Base-by-base conservation (phyloP, 2,329 filamentous ascomycete species). In the Epichloe brachyelytri region DNA sequence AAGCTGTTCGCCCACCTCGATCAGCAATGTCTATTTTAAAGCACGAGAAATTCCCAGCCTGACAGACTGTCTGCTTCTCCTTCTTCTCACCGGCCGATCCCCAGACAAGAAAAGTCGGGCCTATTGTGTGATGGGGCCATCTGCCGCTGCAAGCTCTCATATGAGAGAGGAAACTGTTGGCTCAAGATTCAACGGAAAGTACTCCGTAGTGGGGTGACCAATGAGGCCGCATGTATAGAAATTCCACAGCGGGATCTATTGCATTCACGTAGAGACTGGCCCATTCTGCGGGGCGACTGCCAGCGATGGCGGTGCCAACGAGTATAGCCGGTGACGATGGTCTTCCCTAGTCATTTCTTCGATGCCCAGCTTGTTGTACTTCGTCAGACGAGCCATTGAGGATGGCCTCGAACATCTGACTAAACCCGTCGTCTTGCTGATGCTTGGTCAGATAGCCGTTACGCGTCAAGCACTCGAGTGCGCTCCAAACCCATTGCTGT, bases 371-470 rank as follows among this genome's bases (percentile, higher is more conserved):
- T 43, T 48, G n/a, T 3, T 48, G 46, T 36, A 48, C 34, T 49
- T 57, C 55, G 34, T 57, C 55, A 3, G 51, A 51, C n/a, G 53
- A 56, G 26, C 54, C 53, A 17, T 55, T 49, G 41, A 57, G 53
- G 39, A 57, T 45, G 17, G 49, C 51, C 43, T 54, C 51, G 12
- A 57, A 50, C 54, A 56, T 51, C 15, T 38, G 48, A 30, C 55
- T 49, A 43, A 57, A 54, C 36, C 53, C 50, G 2, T 51, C 30
- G 17, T 55, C 55, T 36, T 41, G 48, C 20, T 53, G 51, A 37
- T 51, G 38, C 39, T 48, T 49, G 30, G 41, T 50, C 19, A 55
- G 38, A 47, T 48, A 47, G 36, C 53, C 48, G 14, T 43, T 26
- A 10, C 44, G 37, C 37, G 43, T 50, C 48, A 56, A 33, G 12